Evolutionary conservation across 2,329 filamentous ascomycete species (phyloP), one percentile per base, ranked within the genome.

Genomic region (Apiospora koreana): DNA sequence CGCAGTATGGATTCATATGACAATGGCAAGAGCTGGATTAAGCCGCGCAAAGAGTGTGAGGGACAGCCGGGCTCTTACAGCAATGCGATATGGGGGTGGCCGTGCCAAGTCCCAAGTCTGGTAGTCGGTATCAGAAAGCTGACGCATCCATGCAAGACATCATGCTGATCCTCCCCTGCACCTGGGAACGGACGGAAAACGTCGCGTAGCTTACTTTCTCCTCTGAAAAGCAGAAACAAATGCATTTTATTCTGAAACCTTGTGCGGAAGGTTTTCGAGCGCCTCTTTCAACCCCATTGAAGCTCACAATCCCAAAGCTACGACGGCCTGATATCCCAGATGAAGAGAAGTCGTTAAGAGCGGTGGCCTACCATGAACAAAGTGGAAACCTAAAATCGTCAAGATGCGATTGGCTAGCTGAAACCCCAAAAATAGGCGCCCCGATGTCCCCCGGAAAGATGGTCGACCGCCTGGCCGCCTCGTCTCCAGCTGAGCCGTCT

Each of bases 81-180:
- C 31, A 35, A 62, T 62, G 31, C 54, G 35, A n/a, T 12, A 4
- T 62, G 54, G 54, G 54, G 28, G 54, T n/a, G 21, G 54, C 28
- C 21, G 21, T 62, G 54, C 54, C 54, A 62, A 62, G 54, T 18
- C 18, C 54, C 54, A 62, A 62, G 54, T 18, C 18, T 62, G 54
- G 21, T 38, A 62, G 54, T 23, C 54, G 14, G 54, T 62, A 62
- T 62, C 54, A 62, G 54, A 62, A 38, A 62, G 4, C 31, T 21
- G 18, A 62, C 9, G n/a, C 54, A 38, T 38, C 31, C 31, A 62
- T 38, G 54, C 31, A n/a, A 38, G 28, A 10, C 54, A 62, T 38
- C 54, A 62, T 62, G 54, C 54, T 38, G 54, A 62, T 62, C 54
- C 31, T 62, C 38, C 54, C 54, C 54, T 62, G 54, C 54, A 62